A percentile compares a stretch with the other conserved stretches of the same genome.
phyloP scores from a whole-genome alignment of 2,329 filamentous ascomycete genomes.

The Ophiostoma himal-ulmi region DNA sequence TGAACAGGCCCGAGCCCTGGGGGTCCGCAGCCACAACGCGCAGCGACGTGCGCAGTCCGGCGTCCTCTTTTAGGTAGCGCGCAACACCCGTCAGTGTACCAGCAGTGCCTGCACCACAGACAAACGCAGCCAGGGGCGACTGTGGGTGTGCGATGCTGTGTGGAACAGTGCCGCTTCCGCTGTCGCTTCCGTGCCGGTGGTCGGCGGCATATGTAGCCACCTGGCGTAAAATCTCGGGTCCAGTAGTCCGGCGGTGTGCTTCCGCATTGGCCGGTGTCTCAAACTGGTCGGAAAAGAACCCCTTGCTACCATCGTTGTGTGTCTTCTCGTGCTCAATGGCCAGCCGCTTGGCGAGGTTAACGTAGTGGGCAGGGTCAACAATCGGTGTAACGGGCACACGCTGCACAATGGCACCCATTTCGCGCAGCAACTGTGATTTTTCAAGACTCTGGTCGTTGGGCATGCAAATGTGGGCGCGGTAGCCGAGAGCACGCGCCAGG shows the following conservation, averaged over 20 bases:
- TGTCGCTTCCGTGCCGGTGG: not conserved
- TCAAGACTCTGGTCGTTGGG: constrained; percentile 83
- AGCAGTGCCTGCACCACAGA: constrained; percentile 89
- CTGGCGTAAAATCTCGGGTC: constrained; percentile 82
- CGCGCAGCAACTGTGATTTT: constrained; percentile 81
- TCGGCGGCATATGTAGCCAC: constrained; percentile 40
- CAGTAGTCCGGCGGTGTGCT: constrained; percentile 76
- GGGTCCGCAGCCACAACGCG: constrained; percentile 84
- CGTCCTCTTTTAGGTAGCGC: constrained; percentile 68
- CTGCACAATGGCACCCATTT: constrained; percentile 89
- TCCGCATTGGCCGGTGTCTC: constrained; percentile 84
- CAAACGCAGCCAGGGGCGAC: constrained; percentile 67
- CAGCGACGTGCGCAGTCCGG: constrained; percentile 48
- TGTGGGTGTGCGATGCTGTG: not conserved
- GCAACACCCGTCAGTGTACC: constrained; percentile 88
- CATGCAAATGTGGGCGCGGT: constrained; percentile 95
- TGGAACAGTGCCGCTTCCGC: not conserved
- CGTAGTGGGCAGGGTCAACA: constrained; percentile 87
- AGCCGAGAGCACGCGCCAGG: constrained; percentile 80
- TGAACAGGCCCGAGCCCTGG: constrained; percentile 87
- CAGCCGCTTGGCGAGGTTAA: constrained; percentile 77
- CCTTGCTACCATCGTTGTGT: constrained; percentile 56
- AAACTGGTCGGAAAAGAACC: constrained; percentile 96
- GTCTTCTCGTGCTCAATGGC: constrained; percentile 66
- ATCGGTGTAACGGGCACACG: constrained; percentile 87